Percentiles rank a stretch among this genome's conserved stretches.
Conservation (phyloP, 2,329 filamentous ascomycete species). For the Paraphaeosphaeria minitans region DNA sequence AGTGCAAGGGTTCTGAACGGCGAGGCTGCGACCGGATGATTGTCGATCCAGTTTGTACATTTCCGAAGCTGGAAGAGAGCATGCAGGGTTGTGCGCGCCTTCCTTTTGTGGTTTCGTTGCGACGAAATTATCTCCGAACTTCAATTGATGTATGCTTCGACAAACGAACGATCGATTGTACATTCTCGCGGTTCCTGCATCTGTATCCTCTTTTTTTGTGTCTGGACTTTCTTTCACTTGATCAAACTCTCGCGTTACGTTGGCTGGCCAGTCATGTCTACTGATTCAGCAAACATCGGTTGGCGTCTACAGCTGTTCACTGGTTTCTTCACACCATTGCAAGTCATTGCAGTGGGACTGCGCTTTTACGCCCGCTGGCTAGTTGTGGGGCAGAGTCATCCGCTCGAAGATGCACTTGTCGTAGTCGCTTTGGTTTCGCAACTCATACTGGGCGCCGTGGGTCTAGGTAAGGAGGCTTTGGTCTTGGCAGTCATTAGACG, state of each 20-base stretch:
- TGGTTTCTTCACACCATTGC: background rate
- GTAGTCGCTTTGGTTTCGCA: background rate
- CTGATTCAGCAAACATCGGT: background rate
- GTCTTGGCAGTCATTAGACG: background rate
- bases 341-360: background rate
- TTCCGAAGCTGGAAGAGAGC: background rate
- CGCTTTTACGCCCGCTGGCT: slow-evolving; percentile 3
- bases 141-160: background rate
- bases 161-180: background rate
- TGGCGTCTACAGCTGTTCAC: slow-evolving; percentile 1
- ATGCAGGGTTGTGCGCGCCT: background rate
- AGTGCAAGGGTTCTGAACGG: background rate
- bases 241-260: background rate
- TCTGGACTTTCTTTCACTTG: background rate
- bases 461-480: background rate
- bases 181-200: background rate
- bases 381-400: background rate
- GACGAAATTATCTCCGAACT: background rate
- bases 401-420: slow-evolving; percentile 1
- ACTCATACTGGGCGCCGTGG: background rate
- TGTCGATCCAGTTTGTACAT: background rate
- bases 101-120: background rate
- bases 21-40: background rate
- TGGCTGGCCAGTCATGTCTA: background rate
- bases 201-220: background rate